Percentiles rank a stretch among this genome's conserved stretches.
phyloP scores from a whole-genome alignment of 1,284 basidiomycete species.

The Pseudomicrostroma phylloplanum region DNA sequence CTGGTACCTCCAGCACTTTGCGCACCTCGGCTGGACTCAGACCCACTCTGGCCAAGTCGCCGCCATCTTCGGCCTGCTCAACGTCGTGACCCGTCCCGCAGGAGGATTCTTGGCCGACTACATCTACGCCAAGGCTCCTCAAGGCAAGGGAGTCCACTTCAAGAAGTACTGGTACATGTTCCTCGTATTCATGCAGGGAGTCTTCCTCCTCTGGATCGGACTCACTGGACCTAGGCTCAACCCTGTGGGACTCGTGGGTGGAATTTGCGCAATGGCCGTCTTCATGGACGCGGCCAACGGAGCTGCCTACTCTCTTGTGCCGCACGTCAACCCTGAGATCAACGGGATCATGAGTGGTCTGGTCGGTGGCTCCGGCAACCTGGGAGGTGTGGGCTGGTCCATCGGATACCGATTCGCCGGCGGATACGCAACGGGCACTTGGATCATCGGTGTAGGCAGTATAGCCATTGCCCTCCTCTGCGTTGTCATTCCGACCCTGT shows the following conservation, averaged over 20 bases:
- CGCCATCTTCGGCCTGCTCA: conserved; percentile 6
- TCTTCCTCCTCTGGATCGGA: conserved; percentile 3
- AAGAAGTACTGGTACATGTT: conserved; percentile 4
- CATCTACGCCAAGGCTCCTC: conserved; percentile 1
- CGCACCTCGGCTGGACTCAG: conserved; percentile 1
- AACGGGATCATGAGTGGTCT: too few species aligned
- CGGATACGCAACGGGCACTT: too few species aligned
- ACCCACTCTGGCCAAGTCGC: conserved; percentile 1
- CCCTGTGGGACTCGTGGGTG: not conserved
- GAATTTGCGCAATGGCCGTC: not conserved
- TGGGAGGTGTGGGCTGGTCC: too few species aligned
- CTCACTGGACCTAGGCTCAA: not conserved
- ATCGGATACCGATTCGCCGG: too few species aligned
- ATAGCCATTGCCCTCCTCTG: too few species aligned
- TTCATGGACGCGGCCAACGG: too few species aligned
- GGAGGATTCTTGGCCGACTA: not conserved
- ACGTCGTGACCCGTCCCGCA: conserved; percentile 2
- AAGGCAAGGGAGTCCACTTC: not conserved
- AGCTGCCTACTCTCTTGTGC: too few species aligned
- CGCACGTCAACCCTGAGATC: too few species aligned
- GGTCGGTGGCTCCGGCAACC: too few species aligned
- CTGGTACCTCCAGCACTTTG: conserved; percentile 4
- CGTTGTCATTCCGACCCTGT: too few species aligned
- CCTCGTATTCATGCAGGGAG: conserved; percentile 1
- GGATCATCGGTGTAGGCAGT: too few species aligned